Evolutionary conservation across 805 yeast genomes (phyloP).

Genomic region (Scheffersomyces stipitis): DNA sequence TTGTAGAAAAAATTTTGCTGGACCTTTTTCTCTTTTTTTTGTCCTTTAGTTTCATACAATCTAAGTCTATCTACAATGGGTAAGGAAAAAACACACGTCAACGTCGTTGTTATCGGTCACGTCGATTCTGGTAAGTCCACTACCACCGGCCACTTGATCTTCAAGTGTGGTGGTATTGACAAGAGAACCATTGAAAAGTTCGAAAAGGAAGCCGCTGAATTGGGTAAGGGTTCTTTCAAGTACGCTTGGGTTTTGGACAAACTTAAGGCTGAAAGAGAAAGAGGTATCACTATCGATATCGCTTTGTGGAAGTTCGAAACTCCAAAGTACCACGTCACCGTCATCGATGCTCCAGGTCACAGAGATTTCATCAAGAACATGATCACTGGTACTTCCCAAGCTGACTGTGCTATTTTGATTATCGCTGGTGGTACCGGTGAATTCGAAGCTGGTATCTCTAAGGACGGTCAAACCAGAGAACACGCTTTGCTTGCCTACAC

Average conservation of each 20-base stretch:
- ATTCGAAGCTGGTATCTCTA: constrained; percentile 93
- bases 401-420: constrained; percentile 87
- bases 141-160: constrained; percentile 98
- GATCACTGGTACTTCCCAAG: constrained; percentile 94
- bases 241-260: constrained; percentile 97
- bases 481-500: constrained; percentile 90
- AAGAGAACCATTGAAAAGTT: constrained; percentile 98
- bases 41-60: not conserved
- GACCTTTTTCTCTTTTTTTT: constrained; percentile 3
- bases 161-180: constrained; percentile 99
- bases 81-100: constrained; percentile 96
- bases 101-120: constrained; percentile 99
- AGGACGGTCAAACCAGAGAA: constrained; percentile 95
- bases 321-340: constrained; percentile 85
- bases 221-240: constrained; percentile 95
- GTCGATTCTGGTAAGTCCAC: constrained; percentile 97
- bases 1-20: not conserved
- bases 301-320: constrained; percentile 77
- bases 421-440: constrained; percentile 94
- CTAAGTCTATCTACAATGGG: constrained; percentile 49
- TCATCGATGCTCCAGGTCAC: constrained; percentile 95
- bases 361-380: constrained; percentile 95
- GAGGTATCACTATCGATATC: constrained; percentile 95
- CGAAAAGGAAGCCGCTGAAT: constrained; percentile 96
- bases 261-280: constrained; percentile 92